These are phyloP conservation scores for Xylariaceae sp. DNA, from an alignment of 2,329 filamentous ascomycete genomes.

Conservation along the genomic window DNA sequence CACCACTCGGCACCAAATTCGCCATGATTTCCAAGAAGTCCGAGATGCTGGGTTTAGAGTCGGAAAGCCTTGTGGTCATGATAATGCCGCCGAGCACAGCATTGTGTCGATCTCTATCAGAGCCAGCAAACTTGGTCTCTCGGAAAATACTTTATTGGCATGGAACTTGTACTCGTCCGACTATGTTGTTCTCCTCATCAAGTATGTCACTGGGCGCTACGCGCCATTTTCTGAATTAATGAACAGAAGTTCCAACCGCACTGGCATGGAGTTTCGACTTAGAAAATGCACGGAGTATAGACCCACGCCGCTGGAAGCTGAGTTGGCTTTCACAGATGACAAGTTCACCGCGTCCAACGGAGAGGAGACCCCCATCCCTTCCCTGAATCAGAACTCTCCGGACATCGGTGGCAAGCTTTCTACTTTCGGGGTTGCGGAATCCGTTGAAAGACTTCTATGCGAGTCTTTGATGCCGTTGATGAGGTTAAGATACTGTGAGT, in stretches of 20 bases:
- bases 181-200: conserved; percentile 69
- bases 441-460: conserved; percentile 64
- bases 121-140: conserved; percentile 64
- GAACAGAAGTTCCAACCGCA: conserved; percentile 33
- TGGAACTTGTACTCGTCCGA: conserved; percentile 65
- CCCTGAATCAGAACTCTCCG: background rate
- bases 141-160: conserved; percentile 67
- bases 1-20: conserved; percentile 38
- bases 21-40: conserved; percentile 55
- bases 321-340: conserved; percentile 41
- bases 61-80: conserved; percentile 52
- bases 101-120: conserved; percentile 64
- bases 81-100: conserved; percentile 36
- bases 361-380: background rate
- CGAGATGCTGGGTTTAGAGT: conserved; percentile 65
- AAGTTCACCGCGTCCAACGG: too few relatives aligned
- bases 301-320: conserved; percentile 53
- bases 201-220: conserved; percentile 56
- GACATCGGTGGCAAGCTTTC: conserved; percentile 36
- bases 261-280: conserved; percentile 53
- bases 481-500: conserved; percentile 45
- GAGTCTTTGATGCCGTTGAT: conserved; percentile 59
- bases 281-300: conserved; percentile 70
- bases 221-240: conserved; percentile 51
- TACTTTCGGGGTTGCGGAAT: conserved; percentile 64